phyloP scores from a whole-genome alignment of 176 grass and related monocot species.

The Oryza coarctata region DNA sequence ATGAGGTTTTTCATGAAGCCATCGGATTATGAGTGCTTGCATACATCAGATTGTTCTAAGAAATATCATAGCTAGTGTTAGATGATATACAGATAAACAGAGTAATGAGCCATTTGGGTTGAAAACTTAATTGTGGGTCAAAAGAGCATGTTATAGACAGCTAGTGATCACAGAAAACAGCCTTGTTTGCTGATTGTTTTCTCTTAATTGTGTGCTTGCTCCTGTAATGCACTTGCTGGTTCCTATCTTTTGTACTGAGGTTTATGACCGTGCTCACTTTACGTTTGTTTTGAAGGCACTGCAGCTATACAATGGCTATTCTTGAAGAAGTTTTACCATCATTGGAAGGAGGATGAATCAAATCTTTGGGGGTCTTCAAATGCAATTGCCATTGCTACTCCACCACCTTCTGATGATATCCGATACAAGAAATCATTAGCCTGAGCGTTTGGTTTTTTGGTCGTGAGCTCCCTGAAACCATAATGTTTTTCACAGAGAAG shows the following conservation, averaged over 20 bases:
- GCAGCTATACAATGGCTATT: too few relatives aligned
- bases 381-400: slow-evolving; percentile 42
- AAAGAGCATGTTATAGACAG: neutral
- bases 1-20: neutral
- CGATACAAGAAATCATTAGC: slow-evolving; percentile 38
- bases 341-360: slow-evolving; percentile 34
- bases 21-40: neutral
- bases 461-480: slow-evolving; percentile 24
- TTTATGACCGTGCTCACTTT: neutral
- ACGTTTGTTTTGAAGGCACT: neutral
- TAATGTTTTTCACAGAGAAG: slow-evolving; percentile 30
- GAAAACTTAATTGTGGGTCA: neutral
- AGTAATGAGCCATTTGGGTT: neutral
- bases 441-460: slow-evolving; percentile 35
- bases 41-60: too few relatives aligned
- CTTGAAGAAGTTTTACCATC: slow-evolving; percentile 27
- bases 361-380: slow-evolving; percentile 25
- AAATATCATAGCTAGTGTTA: too few relatives aligned
- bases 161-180: neutral
- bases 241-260: neutral
- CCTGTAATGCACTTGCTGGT: neutral
- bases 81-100: too few relatives aligned
- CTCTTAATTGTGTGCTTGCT: neutral
- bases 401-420: slow-evolving; percentile 41
- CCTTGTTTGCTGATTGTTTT: neutral